Base-by-base conservation (phyloP, 345 rosid genomes). In the Tarenaya hassleriana region DNA sequence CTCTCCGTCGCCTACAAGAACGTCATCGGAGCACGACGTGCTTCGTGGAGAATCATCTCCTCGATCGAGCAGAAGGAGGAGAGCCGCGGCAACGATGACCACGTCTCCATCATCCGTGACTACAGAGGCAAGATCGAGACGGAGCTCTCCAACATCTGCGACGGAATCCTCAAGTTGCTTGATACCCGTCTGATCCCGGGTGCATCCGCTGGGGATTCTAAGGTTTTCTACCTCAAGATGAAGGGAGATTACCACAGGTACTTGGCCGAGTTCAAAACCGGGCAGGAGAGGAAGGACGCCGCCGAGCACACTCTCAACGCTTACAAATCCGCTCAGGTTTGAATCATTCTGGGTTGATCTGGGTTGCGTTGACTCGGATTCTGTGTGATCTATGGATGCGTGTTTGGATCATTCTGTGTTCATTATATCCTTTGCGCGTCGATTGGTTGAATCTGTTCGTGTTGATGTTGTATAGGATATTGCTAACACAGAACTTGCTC, bases 51-150 rank as follows among this genome's bases (percentile, higher is more conserved):
- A n/a, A n/a, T n/a, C n/a, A n/a, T n/a, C n/a, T n/a, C n/a, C n/a
- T n/a, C n/a, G n/a, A n/a, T n/a, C n/a, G n/a, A n/a, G n/a, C n/a
- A n/a, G n/a, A n/a, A n/a, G n/a, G n/a, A n/a, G n/a, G n/a, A n/a
- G 79, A 77, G 82, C 71, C 88, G 94, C n/a, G 94, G 95, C 14
- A 88, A 88, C 74, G 95, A 88, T 54, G 92, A 77, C 44, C 97
- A 88, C 24, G 97, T 88, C 14, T 44, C 86, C 44, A 27, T 64
- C 69, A 82, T 88, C 79, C 88, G 95, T 16, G 91, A 88, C 55
- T 88, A 88, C 70, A 67, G 97, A 39, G 49, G 79, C 53, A 82
- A 88, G 85, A 78, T 88, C 61, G 97, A 88, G 72, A 52, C 78
- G 3, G 95, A 88, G 71, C 86, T 88, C 45, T 71, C 95, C 42